These are phyloP conservation scores for Kwoniella dendrophila DNA, from an alignment of 768 basidiomycete species.

Conservation along the genomic window DNA sequence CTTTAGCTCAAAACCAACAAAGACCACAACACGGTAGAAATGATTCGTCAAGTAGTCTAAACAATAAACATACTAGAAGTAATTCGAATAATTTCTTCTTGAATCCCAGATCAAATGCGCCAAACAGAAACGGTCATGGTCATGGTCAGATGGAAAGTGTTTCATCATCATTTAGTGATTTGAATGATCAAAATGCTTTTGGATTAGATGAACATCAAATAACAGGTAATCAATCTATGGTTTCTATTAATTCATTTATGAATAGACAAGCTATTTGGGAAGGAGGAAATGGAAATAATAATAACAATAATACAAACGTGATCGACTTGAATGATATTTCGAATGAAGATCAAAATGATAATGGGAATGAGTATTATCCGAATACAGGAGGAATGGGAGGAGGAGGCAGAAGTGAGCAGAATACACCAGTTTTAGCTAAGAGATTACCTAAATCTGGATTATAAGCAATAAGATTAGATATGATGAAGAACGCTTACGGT, in stretches of 20 bases:
- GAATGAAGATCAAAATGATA: background rate
- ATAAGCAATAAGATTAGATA: too few relatives aligned
- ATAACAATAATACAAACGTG: too few relatives aligned
- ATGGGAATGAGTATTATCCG: background rate
- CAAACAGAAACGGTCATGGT: too few relatives aligned
- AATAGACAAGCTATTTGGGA: conserved; percentile 19
- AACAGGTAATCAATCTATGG: conserved; percentile 5
- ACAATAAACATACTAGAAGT: conserved; percentile 3
- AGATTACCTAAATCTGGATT: too few relatives aligned
- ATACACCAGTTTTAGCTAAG: conserved; percentile 35
- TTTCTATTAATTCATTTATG: conserved; percentile 14
- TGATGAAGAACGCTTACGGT: too few relatives aligned
- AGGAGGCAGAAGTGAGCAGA: conserved; percentile 31
- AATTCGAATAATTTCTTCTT: conserved; percentile 8
- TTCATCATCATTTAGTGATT: conserved; percentile 15
- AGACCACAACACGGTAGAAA: conserved; percentile 5
- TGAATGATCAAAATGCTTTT: conserved; percentile 14
- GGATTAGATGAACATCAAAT: conserved; percentile 14
- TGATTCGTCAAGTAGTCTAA: conserved; percentile 1
- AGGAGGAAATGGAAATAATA: background rate
- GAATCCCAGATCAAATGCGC: background rate
- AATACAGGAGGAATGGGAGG: background rate
- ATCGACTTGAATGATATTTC: background rate
- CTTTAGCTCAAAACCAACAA: background rate
- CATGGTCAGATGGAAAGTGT: conserved; percentile 10